Base-by-base conservation (phyloP, 2,329 filamentous ascomycete genomes). In the Fusarium equiseti region DNA sequence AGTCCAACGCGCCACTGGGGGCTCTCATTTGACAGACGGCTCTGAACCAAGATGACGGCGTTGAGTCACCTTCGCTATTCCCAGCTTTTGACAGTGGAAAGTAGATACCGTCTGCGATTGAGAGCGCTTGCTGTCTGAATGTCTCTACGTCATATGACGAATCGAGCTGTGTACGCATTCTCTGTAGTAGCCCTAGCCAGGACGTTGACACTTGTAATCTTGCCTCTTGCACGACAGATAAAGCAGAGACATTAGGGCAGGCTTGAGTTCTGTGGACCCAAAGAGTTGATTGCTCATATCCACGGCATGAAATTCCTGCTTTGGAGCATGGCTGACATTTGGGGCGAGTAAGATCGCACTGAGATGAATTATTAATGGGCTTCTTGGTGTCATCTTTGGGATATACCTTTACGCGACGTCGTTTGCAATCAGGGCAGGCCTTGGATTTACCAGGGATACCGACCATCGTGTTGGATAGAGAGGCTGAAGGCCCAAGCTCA, bases 381-480 rank as follows among this genome's bases (percentile, higher is more conserved):
- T n/a, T 13, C 0, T 4, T 3, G 3, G 3, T 5, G 22, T 1
- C 2, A n/a, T n/a, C 0, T n/a, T 8, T 1, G 8, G 15, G 32
- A 0, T 8, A 12, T 27, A 66, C 63, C 63, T 66, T 66, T 24
- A 66, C 12, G n/a, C 63, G 63, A 15, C 63, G 63, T n/a, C 61
- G 35, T 27, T 29, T 66, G 12, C 63, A 66, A 9, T 60, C 53
- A 13, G 40, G 27, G 1, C 63, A 66, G 18, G 63, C 61, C 5
- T 60, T 66, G 22, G 63, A 66, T 22, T 46, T 60, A 1, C 59
- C 59, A 6, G 63, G 29, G 2, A 66, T 31, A 2, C 63, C 63
- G 48, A 60, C 63, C 63, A 66, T 66, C 6, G 9, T 27, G 20
- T 8, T 1, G 18, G 13, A 10, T 3, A n/a, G 18, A 2, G 15